phyloP scores from a whole-genome alignment of 1,284 basidiomycete species.

The Cryptococcus sp. region DNA sequence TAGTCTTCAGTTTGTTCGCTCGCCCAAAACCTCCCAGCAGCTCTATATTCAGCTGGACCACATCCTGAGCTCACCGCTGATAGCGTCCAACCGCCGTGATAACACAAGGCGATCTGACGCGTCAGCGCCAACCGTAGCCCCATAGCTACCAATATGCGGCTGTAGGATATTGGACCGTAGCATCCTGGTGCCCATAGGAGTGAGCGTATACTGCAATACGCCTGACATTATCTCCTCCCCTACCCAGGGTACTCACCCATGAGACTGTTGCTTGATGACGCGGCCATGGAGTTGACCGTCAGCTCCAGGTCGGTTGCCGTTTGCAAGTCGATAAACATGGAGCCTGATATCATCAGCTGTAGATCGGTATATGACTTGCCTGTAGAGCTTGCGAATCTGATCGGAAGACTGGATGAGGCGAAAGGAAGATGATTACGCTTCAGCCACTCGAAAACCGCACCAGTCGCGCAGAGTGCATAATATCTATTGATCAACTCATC shows the following conservation, averaged over 20 bases:
- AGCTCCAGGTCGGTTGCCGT: constrained; percentile 82
- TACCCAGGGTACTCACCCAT: constrained; percentile 55
- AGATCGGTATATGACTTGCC: constrained; percentile 32
- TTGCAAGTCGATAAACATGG: constrained; percentile 87
- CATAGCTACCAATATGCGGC: constrained; percentile 61
- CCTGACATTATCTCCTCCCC: constrained; percentile 32
- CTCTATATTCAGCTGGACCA: constrained; percentile 7
- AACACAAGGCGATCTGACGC: constrained; percentile 57
- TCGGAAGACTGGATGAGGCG: constrained; percentile 64
- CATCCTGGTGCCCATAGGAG: constrained; percentile 77
- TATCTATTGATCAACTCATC: constrained; percentile 53
- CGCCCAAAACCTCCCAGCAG: constrained; percentile 9
- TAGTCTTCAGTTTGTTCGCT: constrained; percentile 3
- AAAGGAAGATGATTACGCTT: constrained; percentile 65
- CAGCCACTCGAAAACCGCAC: constrained; percentile 76
- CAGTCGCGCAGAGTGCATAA: constrained; percentile 75
- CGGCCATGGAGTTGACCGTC: constrained; percentile 63
- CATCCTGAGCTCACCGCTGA: constrained; percentile 57
- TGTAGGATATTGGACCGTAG: constrained; percentile 76
- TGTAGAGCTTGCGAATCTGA: constrained; percentile 68
- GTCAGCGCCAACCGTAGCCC: not conserved
- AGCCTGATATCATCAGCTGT: constrained; percentile 52
- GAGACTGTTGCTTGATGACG: constrained; percentile 63
- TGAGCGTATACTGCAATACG: constrained; percentile 71
- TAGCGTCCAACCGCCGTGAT: constrained; percentile 73